phyloP scores from a whole-genome alignment of 805 yeast genomes.

The Saccharomyces jurei region DNA sequence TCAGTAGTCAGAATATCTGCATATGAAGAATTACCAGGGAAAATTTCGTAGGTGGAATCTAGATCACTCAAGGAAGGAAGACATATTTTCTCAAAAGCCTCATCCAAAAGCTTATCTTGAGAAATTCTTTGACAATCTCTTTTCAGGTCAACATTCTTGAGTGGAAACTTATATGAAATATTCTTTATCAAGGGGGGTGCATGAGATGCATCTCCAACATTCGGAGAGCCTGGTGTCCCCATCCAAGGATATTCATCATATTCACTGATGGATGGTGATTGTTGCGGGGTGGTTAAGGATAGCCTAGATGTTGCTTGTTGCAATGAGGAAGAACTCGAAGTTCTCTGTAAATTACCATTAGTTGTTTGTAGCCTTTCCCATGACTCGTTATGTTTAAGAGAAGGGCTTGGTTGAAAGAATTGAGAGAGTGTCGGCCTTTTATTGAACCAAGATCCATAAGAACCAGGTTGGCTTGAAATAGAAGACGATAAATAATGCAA shows the following conservation, averaged over 20 bases:
- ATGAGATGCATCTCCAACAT: constrained; percentile 8
- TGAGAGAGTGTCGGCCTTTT: constrained; percentile 20
- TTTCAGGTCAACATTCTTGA: constrained; percentile 13
- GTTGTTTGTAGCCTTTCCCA: constrained; percentile 19
- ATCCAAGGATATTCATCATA: constrained; percentile 38
- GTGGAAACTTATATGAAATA: constrained; percentile 3
- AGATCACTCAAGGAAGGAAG: constrained; percentile 1
- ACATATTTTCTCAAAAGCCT: constrained; percentile 20
- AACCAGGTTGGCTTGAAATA: constrained; percentile 28
- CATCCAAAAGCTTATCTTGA: constrained; percentile 24
- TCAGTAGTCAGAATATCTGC: constrained; percentile 27
- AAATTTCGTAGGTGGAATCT: constrained; percentile 6
- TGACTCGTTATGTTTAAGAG: constrained; percentile 15
- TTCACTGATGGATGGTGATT: constrained; percentile 31
- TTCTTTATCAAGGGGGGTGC: background rate
- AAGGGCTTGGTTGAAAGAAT: constrained; percentile 19
- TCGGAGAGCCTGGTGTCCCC: constrained; percentile 24
- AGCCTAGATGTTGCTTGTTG: background rate
- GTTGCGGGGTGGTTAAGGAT: constrained; percentile 24
- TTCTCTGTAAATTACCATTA: constrained; percentile 12
- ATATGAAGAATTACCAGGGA: constrained; percentile 12
- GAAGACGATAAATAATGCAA: constrained; percentile 34
- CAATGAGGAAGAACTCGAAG: constrained; percentile 23
- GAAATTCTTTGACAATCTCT: constrained; percentile 23
- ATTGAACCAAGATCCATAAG: constrained; percentile 31